A percentile compares a stretch with the other conserved stretches of the same genome.
phyloP scores from a whole-genome alignment of 345 rosid genomes.

The Hypericum androsaemum region DNA sequence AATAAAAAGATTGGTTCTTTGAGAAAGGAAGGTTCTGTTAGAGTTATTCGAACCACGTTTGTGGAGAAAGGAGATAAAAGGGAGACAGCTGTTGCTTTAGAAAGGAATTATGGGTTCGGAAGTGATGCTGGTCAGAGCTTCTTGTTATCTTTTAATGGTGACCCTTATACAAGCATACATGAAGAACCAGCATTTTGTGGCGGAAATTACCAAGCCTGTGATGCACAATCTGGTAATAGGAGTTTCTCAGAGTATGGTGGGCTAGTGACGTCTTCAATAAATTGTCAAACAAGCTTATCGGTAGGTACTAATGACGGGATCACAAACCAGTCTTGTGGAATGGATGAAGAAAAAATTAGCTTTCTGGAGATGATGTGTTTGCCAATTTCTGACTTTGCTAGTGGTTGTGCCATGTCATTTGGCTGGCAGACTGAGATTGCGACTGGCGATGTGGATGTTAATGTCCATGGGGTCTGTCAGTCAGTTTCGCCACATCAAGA shows the following conservation, averaged over 20 bases:
- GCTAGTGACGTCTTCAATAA: conserved; percentile 11
- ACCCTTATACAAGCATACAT: conserved; percentile 25
- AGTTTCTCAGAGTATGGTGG: conserved; percentile 24
- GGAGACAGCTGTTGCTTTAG: conserved; percentile 20
- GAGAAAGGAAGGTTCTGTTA: conserved; percentile 65
- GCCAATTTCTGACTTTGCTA: conserved; percentile 21
- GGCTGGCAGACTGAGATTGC: conserved; percentile 15
- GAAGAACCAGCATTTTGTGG: conserved; percentile 36
- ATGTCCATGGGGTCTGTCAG: conserved; percentile 16
- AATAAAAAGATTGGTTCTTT: conserved; percentile 62
- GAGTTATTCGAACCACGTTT: conserved; percentile 37
- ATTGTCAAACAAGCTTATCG: conserved; percentile 18
- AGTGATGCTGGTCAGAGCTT: conserved; percentile 13
- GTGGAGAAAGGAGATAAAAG: conserved; percentile 17
- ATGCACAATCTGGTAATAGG: conserved; percentile 27
- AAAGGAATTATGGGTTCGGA: conserved; percentile 11
- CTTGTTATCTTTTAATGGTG: conserved; percentile 14
- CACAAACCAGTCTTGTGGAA: conserved; percentile 13
- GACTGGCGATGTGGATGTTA: conserved; percentile 18
- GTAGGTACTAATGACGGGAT: conserved; percentile 17
- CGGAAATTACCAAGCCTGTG: conserved; percentile 24
- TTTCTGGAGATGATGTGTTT: conserved; percentile 11
- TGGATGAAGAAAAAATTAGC: conserved; percentile 11
- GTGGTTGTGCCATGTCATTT: conserved; percentile 16
- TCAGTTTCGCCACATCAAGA: conserved; percentile 29